Conservation (phyloP, 1,284 basidiomycete species). For the Porphyrellus sp. region DNA sequence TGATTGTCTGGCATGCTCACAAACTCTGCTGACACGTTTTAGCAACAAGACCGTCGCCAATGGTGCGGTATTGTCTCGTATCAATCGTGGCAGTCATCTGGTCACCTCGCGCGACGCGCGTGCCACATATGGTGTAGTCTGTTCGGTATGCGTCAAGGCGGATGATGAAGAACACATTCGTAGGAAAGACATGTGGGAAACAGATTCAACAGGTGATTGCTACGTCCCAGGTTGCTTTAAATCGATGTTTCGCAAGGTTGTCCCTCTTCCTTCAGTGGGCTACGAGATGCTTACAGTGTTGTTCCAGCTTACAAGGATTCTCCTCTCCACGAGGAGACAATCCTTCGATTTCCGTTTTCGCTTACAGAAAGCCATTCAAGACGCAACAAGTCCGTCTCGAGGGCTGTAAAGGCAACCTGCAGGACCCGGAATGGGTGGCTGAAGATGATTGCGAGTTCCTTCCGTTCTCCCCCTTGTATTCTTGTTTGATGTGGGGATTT, state of each 20-base stretch:
- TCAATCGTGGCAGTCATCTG: constrained; percentile 38
- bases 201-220: neutral
- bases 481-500: neutral
- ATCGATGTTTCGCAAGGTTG: neutral
- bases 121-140: constrained; percentile 31
- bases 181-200: constrained; percentile 1
- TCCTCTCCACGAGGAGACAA: neutral
- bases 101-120: constrained; percentile 43
- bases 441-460: neutral
- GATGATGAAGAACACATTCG: neutral
- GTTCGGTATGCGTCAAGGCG: neutral
- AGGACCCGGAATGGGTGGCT: neutral
- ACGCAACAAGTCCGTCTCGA: neutral
- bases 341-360: no score
- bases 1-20: neutral
- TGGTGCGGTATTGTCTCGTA: constrained; percentile 47
- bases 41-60: constrained; percentile 54
- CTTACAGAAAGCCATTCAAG: neutral
- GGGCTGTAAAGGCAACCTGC: neutral
- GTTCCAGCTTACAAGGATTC: neutral
- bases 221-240: constrained; percentile 4
- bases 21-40: neutral
- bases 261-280: neutral
- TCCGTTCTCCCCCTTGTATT: no score
- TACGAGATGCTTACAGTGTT: neutral